Base-by-base conservation (phyloP, 352 stramenopile species). In the Globisporangium paroecandrum region DNA sequence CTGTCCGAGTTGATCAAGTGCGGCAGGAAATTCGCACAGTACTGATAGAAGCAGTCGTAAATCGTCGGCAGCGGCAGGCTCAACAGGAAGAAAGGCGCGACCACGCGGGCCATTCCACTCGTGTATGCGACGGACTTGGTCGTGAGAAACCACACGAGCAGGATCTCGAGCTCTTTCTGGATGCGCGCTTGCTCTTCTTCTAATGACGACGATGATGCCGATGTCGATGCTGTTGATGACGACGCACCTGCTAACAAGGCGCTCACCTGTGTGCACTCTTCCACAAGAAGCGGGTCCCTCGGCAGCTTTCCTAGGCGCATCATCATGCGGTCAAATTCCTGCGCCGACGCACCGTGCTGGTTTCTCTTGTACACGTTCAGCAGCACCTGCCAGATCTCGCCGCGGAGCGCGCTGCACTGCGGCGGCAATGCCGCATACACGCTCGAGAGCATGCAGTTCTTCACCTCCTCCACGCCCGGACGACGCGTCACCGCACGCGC, bases 11-110 rank as follows among this genome's bases (percentile, higher is more conserved):
- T 85, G 9, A 93, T 80, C 71, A 93, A 85, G 38, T 91, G 82
- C 9, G 85, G 85, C 38, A 94, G 56, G 53, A 89, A 92, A 34
- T 74, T 78, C 34, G 84, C 83, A 58, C 86, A 92, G 64, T 89
- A 94, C 71, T 92, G 86, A 70, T 94, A 94, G 59, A 91, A 94
- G 73, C 86, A 94, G 76, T 94, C 86, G 70, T 94, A 94, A 60
- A 94, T 84, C 4, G 84, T 91, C 13, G 85, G 75, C 27, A 94
- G 72, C 36, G 86, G 81, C 66, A 94, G 79, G 47, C 89, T 72
- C 15, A 91, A 67, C 47, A 87, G 61, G 65, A 94, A 92, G 65
- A 94, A 91, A 24, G 83, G 77, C 18, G 82, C 86, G 2, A 94
- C 82, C 1, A 90, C 84, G 12, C 84, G 78, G 41, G 86, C 86